Evolutionary conservation across 352 stramenopile genomes (phyloP).

Genomic region (Pythium monospermum): DNA sequence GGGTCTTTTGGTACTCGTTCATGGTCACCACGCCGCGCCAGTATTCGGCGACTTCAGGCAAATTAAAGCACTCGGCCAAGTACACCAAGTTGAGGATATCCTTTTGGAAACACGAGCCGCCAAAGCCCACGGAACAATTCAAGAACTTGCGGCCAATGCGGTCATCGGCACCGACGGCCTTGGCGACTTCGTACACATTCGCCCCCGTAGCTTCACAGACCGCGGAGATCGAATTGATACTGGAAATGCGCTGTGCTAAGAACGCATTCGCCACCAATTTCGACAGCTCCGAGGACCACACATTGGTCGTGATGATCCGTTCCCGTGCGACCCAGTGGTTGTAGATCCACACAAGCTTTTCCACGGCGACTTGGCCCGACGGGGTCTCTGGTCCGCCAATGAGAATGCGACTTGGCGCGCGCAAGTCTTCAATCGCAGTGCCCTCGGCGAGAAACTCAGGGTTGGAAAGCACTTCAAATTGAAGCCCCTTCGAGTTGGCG

Average conservation of each 20-base stretch:
- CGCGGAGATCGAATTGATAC: constrained; percentile 99
- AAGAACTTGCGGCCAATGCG: constrained; percentile 98
- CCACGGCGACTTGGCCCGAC: constrained; percentile 80
- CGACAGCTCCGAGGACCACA: constrained; percentile 99
- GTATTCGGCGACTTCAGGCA: constrained; percentile 98
- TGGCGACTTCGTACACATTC: constrained; percentile 98
- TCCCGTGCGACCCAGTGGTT: constrained; percentile 95
- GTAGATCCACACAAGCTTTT: constrained; percentile 95
- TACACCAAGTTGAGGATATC: constrained; percentile 99
- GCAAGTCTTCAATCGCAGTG: constrained; percentile 96
- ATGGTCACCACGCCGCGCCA: constrained; percentile 99
- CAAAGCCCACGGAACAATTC: constrained; percentile 98
- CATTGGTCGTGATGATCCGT: constrained; percentile 97
- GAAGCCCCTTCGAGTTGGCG: constrained; percentile 91
- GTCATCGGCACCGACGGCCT: constrained; percentile 96
- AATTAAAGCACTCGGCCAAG: constrained; percentile 96
- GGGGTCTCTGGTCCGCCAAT: constrained; percentile 96
- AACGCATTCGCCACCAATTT: constrained; percentile 99
- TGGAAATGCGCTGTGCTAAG: constrained; percentile 98
- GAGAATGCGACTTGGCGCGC: constrained; percentile 95
- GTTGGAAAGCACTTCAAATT: constrained; percentile 98
- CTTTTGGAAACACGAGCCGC: constrained; percentile 99
- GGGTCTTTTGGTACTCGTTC: constrained; percentile 99
- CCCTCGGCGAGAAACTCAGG: constrained; percentile 99
- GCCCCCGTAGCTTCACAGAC: constrained; percentile 98